A percentile compares a stretch with the other conserved stretches of the same genome.
These are phyloP conservation scores for Leishmania martiniquensis DNA, from an alignment of 208 protist genomes.

Conservation along the genomic window DNA sequence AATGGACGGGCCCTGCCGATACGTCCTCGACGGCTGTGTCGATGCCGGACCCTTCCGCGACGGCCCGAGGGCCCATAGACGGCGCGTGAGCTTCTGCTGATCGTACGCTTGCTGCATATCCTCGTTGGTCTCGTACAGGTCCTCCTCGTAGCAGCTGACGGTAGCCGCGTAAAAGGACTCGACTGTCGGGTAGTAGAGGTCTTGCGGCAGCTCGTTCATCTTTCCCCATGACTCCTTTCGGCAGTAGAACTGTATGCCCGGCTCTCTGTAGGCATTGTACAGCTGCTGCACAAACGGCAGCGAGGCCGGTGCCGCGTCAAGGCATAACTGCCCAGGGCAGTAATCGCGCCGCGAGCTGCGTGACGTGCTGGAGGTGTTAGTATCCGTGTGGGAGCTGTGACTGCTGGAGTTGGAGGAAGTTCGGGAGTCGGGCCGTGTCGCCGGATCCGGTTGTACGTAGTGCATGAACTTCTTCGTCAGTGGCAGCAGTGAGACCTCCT, in stretches of 20 bases:
- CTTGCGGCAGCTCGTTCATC: conserved; percentile 20
- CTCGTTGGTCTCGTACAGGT: conserved; percentile 45
- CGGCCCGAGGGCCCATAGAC: neutral
- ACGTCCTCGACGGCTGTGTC: neutral
- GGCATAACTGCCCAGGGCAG: neutral
- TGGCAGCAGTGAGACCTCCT: conserved; percentile 15
- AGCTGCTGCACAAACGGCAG: conserved; percentile 49
- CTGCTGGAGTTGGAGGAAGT: neutral
- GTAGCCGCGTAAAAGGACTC: conserved; percentile 43
- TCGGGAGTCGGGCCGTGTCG: neutral
- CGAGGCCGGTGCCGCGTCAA: conserved; percentile 11
- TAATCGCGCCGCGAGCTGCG: neutral
- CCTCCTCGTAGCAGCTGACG: conserved; percentile 38
- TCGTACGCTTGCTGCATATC: conserved; percentile 32
- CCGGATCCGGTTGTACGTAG: neutral
- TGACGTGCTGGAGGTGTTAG: neutral
- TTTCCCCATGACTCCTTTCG: conserved; percentile 29
- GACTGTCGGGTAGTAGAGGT: conserved; percentile 35
- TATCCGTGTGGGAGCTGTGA: neutral
- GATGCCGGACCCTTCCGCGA: neutral
- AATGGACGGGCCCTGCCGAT: neutral
- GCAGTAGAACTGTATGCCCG: conserved; percentile 43
- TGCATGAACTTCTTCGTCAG: conserved; percentile 18
- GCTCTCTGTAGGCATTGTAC: conserved; percentile 38
- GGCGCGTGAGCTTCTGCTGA: neutral